These are phyloP conservation scores for Wickerhamiella azyma DNA, from an alignment of 805 yeast genomes.

Conservation along the genomic window DNA sequence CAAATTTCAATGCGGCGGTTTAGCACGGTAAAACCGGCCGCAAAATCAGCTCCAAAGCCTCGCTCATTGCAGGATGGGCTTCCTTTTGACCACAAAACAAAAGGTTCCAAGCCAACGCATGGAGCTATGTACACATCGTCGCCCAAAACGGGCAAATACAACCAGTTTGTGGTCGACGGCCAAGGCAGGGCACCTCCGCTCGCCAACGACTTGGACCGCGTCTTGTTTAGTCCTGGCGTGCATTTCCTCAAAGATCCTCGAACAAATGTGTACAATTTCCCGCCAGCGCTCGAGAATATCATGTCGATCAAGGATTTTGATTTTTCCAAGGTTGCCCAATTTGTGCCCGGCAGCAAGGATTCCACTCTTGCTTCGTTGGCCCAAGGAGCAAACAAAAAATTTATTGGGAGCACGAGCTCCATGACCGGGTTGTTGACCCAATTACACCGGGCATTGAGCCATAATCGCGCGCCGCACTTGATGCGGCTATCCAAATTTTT, in stretches of 20 bases:
- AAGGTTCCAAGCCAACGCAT: not conserved
- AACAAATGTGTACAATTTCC: constrained; percentile 57
- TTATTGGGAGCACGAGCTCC: constrained; percentile 74
- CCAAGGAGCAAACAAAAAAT: constrained; percentile 25
- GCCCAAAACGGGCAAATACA: not conserved
- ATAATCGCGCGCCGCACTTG: constrained; percentile 41
- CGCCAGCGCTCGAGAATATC: constrained; percentile 43
- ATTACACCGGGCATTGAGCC: constrained; percentile 57
- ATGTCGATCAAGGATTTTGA: constrained; percentile 55
- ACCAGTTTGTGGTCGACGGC: constrained; percentile 14
- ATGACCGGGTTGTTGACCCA: constrained; percentile 67
- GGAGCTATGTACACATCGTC: not conserved
- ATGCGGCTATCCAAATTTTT: constrained; percentile 33
- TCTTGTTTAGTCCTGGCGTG: constrained; percentile 66
- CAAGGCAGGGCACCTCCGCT: constrained; percentile 38
- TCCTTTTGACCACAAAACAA: not conserved
- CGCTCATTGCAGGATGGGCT: not conserved
- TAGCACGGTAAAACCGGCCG: not conserved
- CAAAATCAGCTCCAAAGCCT: not conserved
- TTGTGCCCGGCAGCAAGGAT: constrained; percentile 60
- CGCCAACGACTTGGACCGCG: constrained; percentile 54
- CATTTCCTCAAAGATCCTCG: constrained; percentile 70
- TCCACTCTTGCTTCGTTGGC: constrained; percentile 37
- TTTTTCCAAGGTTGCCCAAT: constrained; percentile 40
- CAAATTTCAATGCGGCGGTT: not conserved